Evolutionary conservation across 2,329 filamentous ascomycete genomes (phyloP).

Genomic region (Botryosphaeria agaves): DNA sequence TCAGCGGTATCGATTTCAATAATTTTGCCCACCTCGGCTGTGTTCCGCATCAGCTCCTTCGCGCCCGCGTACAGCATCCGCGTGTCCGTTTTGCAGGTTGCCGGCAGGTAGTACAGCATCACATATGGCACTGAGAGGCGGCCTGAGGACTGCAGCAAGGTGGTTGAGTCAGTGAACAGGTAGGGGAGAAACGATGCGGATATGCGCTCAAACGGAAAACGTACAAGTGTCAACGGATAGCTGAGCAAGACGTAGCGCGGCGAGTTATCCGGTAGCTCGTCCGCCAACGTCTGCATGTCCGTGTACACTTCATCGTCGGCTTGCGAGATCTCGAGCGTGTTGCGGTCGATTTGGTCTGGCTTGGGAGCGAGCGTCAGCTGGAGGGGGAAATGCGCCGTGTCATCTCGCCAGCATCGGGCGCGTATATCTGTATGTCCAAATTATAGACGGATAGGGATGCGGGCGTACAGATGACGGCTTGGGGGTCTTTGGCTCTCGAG

Average conservation of each 20-base stretch:
- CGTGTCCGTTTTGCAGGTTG: constrained; percentile 71
- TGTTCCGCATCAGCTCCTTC: constrained; percentile 89
- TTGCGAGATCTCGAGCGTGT: constrained; percentile 75
- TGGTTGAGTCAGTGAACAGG: neutral
- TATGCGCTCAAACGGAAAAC: constrained; percentile 9
- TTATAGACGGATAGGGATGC: constrained; percentile 4
- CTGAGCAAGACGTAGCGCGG: constrained; percentile 81
- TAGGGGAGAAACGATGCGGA: neutral
- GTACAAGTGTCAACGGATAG: constrained; percentile 74
- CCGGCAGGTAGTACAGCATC: constrained; percentile 84
- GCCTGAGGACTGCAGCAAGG: constrained; percentile 47
- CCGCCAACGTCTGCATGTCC: constrained; percentile 61
- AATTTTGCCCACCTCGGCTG: constrained; percentile 73
- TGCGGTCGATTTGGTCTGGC: constrained; percentile 76
- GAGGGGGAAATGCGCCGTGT: neutral
- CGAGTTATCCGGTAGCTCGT: constrained; percentile 83
- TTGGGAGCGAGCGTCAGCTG: constrained; percentile 13
- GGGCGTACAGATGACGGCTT: constrained; percentile 83
- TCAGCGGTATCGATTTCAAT: constrained; percentile 70
- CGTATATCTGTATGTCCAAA: neutral
- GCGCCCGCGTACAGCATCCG: constrained; percentile 93
- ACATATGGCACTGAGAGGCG: constrained; percentile 84
- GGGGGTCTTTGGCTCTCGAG: constrained; percentile 67
- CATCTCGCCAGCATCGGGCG: neutral
- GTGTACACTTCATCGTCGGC: constrained; percentile 69